A percentile compares a stretch with the other conserved stretches of the same genome.
Conservation (phyloP, 2,329 filamentous ascomycete species). For the Chrysoporthe austroafricana region DNA sequence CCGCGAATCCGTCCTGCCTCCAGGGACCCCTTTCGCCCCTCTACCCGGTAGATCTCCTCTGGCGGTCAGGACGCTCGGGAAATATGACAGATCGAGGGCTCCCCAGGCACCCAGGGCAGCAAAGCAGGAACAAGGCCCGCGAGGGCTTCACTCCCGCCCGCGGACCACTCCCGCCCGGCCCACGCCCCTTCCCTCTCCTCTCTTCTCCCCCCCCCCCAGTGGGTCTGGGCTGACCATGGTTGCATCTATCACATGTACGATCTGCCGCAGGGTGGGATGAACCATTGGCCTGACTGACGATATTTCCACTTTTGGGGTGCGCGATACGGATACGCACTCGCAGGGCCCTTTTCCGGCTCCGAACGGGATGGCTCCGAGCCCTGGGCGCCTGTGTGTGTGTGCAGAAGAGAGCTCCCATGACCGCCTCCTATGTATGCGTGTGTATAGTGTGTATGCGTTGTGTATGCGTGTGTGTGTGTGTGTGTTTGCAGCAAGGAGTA, state of each 20-base stretch:
- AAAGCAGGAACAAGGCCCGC: neutral
- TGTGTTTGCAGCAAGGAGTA: neutral
- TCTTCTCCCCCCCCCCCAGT: neutral
- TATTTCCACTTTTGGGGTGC: neutral
- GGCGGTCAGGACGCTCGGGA: too few species aligned
- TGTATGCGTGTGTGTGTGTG: neutral
- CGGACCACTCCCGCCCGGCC: neutral
- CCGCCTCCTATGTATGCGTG: neutral
- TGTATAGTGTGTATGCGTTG: too few species aligned
- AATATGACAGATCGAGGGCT: neutral
- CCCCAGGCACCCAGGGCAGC: too few species aligned
- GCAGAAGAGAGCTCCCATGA: neutral
- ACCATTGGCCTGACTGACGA: slow-evolving; percentile 17
- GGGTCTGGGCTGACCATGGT: slow-evolving; percentile 7
- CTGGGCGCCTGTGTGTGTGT: neutral
- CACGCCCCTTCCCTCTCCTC: too few species aligned
- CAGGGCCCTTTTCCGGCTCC: neutral
- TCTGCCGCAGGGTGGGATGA: slow-evolving; percentile 5
- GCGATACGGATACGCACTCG: neutral
- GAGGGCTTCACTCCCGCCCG: neutral
- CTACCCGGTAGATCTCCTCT: neutral
- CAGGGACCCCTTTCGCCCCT: neutral
- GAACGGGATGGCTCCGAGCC: too few species aligned
- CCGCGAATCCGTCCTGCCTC: neutral
- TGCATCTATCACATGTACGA: slow-evolving; percentile 14